Conservation (phyloP, 805 yeast genomes). For the Ascoidea rubescens region DNA sequence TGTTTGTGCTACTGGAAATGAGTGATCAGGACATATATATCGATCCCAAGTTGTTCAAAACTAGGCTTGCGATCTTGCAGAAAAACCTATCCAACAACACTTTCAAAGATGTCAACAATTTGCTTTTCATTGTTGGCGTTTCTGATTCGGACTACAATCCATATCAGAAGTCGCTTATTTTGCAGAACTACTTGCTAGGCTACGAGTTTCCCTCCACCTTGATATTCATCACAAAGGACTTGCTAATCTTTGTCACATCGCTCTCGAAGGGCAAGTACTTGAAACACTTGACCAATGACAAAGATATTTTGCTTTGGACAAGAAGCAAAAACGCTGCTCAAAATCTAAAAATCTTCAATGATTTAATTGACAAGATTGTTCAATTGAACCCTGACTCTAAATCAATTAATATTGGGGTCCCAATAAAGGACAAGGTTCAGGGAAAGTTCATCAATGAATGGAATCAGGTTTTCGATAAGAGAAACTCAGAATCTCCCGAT, state of each 20-base stretch:
- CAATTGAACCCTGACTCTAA: conserved; percentile 24
- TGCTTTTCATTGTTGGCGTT: conserved; percentile 62
- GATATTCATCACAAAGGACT: conserved; percentile 45
- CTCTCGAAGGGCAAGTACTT: conserved; percentile 77
- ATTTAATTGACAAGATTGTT: conserved; percentile 23
- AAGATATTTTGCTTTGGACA: conserved; percentile 35
- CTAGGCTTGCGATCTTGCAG: conserved; percentile 17
- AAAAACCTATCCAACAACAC: conserved; percentile 18
- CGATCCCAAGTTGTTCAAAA: conserved; percentile 7
- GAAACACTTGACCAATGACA: conserved; percentile 33
- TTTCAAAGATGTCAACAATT: conserved; percentile 28
- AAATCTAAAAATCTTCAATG: conserved; percentile 50
- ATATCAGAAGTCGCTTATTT: conserved; percentile 71
- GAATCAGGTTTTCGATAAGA: conserved; percentile 29
- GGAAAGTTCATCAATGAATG: conserved; percentile 84
- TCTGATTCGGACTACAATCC: conserved; percentile 82
- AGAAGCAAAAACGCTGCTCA: conserved; percentile 75
- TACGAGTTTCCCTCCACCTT: conserved; percentile 94
- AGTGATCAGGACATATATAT: not conserved
- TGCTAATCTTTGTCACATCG: conserved; percentile 57
- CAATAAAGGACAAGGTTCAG: conserved; percentile 61
- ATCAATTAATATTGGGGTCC: conserved; percentile 45
- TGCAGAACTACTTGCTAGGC: conserved; percentile 87
- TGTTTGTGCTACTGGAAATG: too few relatives aligned
- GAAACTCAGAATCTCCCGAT: conserved; percentile 19